These are phyloP conservation scores for Paracoccidioides lutzii DNA, from an alignment of 2,329 filamentous ascomycete genomes.

Conservation along the genomic window DNA sequence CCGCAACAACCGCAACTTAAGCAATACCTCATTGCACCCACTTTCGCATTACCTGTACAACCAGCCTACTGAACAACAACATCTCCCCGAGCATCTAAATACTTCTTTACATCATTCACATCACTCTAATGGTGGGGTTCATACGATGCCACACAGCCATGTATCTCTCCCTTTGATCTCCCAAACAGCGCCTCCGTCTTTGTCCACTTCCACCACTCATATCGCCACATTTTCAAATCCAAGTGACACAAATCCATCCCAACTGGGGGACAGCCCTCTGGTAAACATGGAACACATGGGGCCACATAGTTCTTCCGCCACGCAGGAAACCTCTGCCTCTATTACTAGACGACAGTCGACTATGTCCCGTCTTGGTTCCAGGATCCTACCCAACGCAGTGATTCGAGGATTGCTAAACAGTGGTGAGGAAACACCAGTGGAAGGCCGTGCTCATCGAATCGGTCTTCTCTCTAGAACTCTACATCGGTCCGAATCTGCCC, in stretches of 20 bases:
- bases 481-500: constrained; percentile 21
- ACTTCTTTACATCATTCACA: not conserved
- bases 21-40: not conserved
- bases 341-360: constrained; percentile 32
- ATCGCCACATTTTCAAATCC: not conserved
- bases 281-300: constrained; percentile 17
- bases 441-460: constrained; percentile 33
- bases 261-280: constrained; percentile 26
- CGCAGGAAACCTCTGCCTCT: constrained; percentile 22
- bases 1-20: not conserved
- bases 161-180: not conserved
- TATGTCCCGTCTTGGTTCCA: constrained; percentile 36
- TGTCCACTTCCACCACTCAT: not conserved
- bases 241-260: constrained; percentile 8
- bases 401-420: constrained; percentile 33
- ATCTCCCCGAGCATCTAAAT: not conserved
- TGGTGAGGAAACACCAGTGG: constrained; percentile 33
- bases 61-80: not conserved
- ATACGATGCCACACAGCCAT: not conserved
- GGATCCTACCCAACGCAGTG: constrained; percentile 35
- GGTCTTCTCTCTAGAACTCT: constrained; percentile 28
- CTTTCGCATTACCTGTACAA: not conserved
- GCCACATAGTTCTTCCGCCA: constrained; percentile 20
- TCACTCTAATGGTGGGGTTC: not conserved
- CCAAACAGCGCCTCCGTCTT: not conserved